Conservation (phyloP, 2,329 filamentous ascomycete genomes). For the Penicillium digitatum region DNA sequence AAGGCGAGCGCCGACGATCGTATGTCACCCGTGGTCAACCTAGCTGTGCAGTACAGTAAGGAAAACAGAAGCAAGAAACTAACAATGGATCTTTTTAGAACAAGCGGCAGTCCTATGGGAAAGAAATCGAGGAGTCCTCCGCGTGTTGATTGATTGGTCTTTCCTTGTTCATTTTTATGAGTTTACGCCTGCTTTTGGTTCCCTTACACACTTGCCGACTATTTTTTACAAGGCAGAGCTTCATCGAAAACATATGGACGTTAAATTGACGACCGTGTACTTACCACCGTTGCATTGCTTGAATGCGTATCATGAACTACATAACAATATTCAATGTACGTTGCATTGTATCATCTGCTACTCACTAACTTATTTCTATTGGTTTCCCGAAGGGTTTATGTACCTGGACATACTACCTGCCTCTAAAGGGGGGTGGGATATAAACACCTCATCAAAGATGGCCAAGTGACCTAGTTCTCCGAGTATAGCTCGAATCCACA, state of each 20-base stretch:
- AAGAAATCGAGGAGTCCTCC: slow-evolving; percentile 25
- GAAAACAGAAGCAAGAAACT: not conserved
- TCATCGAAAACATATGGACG: not conserved
- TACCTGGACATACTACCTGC: not conserved
- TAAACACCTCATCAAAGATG: no score
- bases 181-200: slow-evolving; percentile 13
- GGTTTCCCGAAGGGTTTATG: not conserved
- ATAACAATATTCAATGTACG: not conserved
- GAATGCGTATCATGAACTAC: not conserved
- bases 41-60: not conserved
- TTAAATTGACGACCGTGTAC: not conserved
- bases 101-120: slow-evolving; percentile 23
- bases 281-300: slow-evolving; percentile 7
- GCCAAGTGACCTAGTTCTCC: no score
- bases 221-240: not conserved
- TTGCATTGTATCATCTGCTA: not conserved
- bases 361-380: no score
- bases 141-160: slow-evolving; percentile 18
- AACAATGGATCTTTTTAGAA: slow-evolving; percentile 7
- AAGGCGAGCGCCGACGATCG: slow-evolving; percentile 79
- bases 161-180: slow-evolving; percentile 5
- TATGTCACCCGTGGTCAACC: slow-evolving; percentile 47
- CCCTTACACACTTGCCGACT: slow-evolving; percentile 11
- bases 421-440: no score
- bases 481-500: no score